Base-by-base conservation (phyloP, 2,329 filamentous ascomycete species). In the Fusarium incarnatum region DNA sequence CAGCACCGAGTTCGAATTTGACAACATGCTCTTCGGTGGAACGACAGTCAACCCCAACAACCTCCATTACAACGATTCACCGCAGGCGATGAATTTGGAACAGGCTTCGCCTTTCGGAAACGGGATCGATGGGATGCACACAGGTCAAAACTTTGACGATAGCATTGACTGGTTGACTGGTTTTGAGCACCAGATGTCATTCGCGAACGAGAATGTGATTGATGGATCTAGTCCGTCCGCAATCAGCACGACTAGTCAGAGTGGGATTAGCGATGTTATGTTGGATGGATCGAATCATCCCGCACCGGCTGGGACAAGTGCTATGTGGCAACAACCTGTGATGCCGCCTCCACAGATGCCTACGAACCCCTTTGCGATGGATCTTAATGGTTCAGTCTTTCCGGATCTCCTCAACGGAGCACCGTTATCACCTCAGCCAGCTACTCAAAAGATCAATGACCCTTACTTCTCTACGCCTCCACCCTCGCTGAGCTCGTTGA, bases 141-240 rank as follows among this genome's bases (percentile, higher is more conserved):
- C 83, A 20, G 84, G 81, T 57, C 87, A 88, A 71, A 82, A 85
- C n/a, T 81, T 91, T 70, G 94, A 97, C 55, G 92, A 95, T 71
- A 88, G 85, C 72, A 93, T 96, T 78, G 92, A 94, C 74, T 98
- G 94, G 94, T 76, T 88, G 68, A 91, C 91, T 63, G 92, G 92
- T 23, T 92, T 97, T 78, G 93, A 96, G 69, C 89, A 91, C 75
- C 89, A 92, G 47, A 88, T 95, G 85, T 88, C 88, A 10, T 90
- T 94, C 78, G 82, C 84, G 58, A 92, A 91, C 75, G 94, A 97
- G 73, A 91, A 90, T 71, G 94, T 93, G 28, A 88, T 98, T 56
- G 95, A 97, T 75, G 94, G 92, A 63, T 98, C 96, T 13, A 98
- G 96, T 16, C 96, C 96, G 18, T 98, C 96, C 11, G 94, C 94